Evolutionary conservation across 2,329 filamentous ascomycete species (phyloP).

Genomic region (Botrytis fragariae): DNA sequence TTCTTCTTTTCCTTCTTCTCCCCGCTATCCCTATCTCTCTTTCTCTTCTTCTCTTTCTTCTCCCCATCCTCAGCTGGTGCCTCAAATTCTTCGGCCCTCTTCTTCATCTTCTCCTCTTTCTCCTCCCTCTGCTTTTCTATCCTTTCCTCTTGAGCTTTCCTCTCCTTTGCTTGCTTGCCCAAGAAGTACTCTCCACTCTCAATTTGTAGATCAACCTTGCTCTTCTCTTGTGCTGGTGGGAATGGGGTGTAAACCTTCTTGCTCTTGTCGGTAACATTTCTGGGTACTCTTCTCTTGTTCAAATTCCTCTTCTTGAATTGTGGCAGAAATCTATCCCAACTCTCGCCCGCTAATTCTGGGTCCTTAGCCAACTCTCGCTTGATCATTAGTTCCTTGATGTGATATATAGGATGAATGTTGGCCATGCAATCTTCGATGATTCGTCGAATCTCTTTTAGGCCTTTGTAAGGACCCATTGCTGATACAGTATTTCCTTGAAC

Average conservation of each 20-base stretch:
- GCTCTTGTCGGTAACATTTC: slow-evolving; percentile 85
- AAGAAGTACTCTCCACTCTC: slow-evolving; percentile 97
- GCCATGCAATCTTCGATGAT: slow-evolving; percentile 95
- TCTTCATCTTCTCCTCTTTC: slow-evolving; percentile 83
- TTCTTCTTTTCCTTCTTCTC: slow-evolving; percentile 33
- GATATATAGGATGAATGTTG: slow-evolving; percentile 86
- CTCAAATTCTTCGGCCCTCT: slow-evolving; percentile 81
- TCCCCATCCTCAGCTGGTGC: slow-evolving; percentile 74
- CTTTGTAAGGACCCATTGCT: slow-evolving; percentile 89
- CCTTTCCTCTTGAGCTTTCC: slow-evolving; percentile 73
- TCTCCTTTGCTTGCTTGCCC: slow-evolving; percentile 86
- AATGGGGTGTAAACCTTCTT: slow-evolving; percentile 97
- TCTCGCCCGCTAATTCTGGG: slow-evolving; percentile 79
- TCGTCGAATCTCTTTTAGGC: slow-evolving; percentile 84
- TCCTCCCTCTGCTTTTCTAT: slow-evolving; percentile 82
- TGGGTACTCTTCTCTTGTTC: slow-evolving; percentile 76
- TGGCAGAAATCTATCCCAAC: slow-evolving; percentile 93
- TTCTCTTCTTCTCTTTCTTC: slow-evolving; percentile 50
- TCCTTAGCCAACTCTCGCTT: slow-evolving; percentile 90
- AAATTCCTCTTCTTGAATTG: slow-evolving; percentile 95
- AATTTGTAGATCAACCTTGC: slow-evolving; percentile 97
- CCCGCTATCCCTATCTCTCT: slow-evolving; percentile 29
- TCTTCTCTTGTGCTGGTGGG: slow-evolving; percentile 95
- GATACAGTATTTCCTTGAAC: slow-evolving; percentile 96
- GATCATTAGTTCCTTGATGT: slow-evolving; percentile 95